Evolutionary conservation across 75 land plant species (phyloP).

Genomic region (Pinus albicaulis): DNA sequence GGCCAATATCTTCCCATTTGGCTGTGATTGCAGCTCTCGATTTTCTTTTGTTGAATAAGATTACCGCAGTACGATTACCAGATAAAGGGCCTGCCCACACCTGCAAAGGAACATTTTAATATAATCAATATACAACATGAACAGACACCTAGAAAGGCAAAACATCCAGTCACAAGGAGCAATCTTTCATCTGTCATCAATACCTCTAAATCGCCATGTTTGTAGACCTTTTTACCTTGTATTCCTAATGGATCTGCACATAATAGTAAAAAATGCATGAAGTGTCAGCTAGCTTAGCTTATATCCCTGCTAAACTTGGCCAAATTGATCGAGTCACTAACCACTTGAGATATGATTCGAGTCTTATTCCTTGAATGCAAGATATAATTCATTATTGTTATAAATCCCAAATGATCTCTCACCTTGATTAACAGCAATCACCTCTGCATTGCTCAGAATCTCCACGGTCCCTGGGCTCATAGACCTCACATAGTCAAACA

Average conservation of each 20-base stretch:
- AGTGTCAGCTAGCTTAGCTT: background rate
- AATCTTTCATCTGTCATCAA: background rate
- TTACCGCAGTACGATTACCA: slow-evolving; percentile 46
- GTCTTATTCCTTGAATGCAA: background rate
- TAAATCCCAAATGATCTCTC: background rate
- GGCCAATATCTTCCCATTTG: slow-evolving; percentile 57
- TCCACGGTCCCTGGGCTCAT: slow-evolving; percentile 46
- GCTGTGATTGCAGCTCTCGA: slow-evolving; percentile 46
- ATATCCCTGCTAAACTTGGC: too few relatives aligned
- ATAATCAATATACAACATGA: background rate
- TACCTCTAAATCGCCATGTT: background rate
- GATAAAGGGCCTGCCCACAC: slow-evolving; percentile 93
- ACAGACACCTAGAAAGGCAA: too few relatives aligned
- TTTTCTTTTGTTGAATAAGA: slow-evolving; percentile 68
- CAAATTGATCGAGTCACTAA: background rate
- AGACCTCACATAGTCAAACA: slow-evolving; percentile 35
- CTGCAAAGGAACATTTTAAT: slow-evolving; percentile 20
- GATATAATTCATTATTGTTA: background rate
- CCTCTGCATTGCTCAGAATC: slow-evolving; percentile 72
- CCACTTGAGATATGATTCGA: background rate
- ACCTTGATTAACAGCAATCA: slow-evolving; percentile 95
- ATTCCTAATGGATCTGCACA: slow-evolving; percentile 34
- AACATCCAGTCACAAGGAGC: background rate
- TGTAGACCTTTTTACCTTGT: slow-evolving; percentile 21
- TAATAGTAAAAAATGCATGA: background rate